These are phyloP conservation scores for Puccinellia tenuiflora DNA, from an alignment of 176 grass and related monocot genomes.

Conservation along the genomic window DNA sequence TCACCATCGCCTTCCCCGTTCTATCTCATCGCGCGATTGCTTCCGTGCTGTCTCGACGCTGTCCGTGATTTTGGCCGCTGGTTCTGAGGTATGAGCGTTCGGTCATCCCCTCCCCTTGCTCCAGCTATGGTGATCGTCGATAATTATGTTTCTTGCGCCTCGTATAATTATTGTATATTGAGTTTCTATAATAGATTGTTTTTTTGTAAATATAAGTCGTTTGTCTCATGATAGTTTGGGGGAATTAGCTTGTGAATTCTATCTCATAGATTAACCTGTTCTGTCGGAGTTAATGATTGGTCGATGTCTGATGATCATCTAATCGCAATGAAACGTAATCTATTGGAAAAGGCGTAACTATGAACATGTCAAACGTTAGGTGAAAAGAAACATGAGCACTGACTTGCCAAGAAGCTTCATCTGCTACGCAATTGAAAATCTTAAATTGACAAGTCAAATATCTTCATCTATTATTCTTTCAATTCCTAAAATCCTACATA, in stretches of 20 bases:
- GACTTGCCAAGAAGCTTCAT: constrained; percentile 3
- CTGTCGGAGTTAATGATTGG: background rate
- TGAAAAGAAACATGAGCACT: background rate
- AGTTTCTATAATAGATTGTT: background rate
- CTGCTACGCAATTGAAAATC: background rate
- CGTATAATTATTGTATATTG: background rate
- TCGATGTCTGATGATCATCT: background rate
- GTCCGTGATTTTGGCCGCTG: background rate
- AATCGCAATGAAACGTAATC: constrained; percentile 32
- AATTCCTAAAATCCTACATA: constrained; percentile 15
- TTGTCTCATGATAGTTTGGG: background rate
- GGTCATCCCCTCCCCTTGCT: background rate
- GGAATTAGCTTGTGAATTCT: background rate
- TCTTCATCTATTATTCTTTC: background rate
- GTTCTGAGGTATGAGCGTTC: background rate
- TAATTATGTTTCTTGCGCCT: background rate
- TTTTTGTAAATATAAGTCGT: background rate
- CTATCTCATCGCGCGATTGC: background rate
- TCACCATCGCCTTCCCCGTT: background rate
- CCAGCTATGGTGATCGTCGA: background rate
- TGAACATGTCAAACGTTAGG: constrained; percentile 32
- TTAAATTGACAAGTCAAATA: constrained; percentile 10
- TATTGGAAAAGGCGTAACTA: too few species aligned
- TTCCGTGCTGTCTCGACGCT: background rate
- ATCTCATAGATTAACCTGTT: background rate